Evolutionary conservation across 208 protist species (phyloP).

Genomic region (Trypanosoma theileri): DNA sequence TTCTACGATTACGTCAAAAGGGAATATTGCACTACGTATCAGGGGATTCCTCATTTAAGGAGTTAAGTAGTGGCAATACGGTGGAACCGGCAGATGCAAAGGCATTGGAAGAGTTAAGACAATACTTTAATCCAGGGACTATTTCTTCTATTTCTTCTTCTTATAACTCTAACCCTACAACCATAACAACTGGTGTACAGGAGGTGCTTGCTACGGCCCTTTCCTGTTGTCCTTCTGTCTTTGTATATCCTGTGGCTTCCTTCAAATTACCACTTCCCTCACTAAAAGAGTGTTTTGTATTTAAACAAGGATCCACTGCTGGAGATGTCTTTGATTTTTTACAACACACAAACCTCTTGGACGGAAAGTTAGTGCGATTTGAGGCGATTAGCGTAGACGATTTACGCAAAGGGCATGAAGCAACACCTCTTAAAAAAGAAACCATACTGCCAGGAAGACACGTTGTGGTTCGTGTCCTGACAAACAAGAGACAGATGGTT

Average conservation of each 20-base stretch:
- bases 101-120: constrained; percentile 12
- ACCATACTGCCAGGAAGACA: constrained; percentile 37
- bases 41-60: constrained; percentile 35
- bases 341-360: constrained; percentile 46
- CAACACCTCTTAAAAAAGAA: constrained; percentile 51
- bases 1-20: constrained; percentile 59
- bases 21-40: constrained; percentile 63
- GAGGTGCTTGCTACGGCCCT: constrained; percentile 74
- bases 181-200: constrained; percentile 79
- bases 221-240: constrained; percentile 41
- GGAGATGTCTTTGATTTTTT: constrained; percentile 78
- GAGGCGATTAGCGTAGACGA: constrained; percentile 51
- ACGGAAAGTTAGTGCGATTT: constrained; percentile 87
- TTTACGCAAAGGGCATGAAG: neutral
- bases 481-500: constrained; percentile 76
- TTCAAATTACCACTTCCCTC: constrained; percentile 53
- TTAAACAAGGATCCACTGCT: constrained; percentile 64
- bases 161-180: neutral
- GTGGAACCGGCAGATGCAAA: constrained; percentile 7
- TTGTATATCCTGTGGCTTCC: constrained; percentile 67
- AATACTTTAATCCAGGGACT: constrained; percentile 8
- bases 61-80: neutral
- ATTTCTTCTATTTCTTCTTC: neutral
- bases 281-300: constrained; percentile 72
- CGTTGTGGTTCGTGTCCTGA: constrained; percentile 73